Base-by-base conservation (phyloP, 805 yeast genomes). In the Kurtzmaniella cleridarum region DNA sequence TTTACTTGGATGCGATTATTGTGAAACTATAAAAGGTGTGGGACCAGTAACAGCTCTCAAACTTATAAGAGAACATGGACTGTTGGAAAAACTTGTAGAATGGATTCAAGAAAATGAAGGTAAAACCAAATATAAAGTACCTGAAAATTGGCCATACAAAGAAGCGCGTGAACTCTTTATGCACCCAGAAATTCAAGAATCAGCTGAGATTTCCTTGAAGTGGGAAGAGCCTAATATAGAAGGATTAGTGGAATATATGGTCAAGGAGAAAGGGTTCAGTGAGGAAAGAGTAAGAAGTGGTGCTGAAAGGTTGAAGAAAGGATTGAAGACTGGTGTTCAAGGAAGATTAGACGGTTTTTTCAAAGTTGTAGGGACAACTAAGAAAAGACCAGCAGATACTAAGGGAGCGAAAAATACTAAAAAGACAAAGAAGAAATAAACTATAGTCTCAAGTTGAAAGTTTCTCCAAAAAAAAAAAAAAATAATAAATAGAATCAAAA, bases 41-140 rank as follows among this genome's bases (percentile, higher is more conserved):
- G 99, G 99, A 7, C 98, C 98, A 1, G 93, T 85, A 2, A 91
- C 96, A 1, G 98, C 97, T 0, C 70, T 76, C 46, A 91, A 93
- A 54, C 71, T 93, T 44, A 87, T 93, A 45, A 83, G 81, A 55
- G 96, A 91, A 54, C 89, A 87, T 58, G 81, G 84, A 1, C 71
- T 84, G 0, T 70, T 93, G 35, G 98, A 91, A 44, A 81, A 81
- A 29, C 79, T 93, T 31, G 76, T 91, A 30, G 79, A 78, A 49
- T 68, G 62, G 42, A 76, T 89, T 27, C 72, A 78, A 36, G 71
- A 69, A 16, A 73, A 73, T 44, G 74, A 76, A 2, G 68, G 58
- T 4, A 73, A 73, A 41, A 64, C 77, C 3, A 91, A 89, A 55
- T 82, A 81, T 60, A 83, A 81, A 53, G 75, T 93, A 18, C 98